Evolutionary conservation across 345 rosid species (phyloP).

Genomic region (Bretschneidera sinensis): DNA sequence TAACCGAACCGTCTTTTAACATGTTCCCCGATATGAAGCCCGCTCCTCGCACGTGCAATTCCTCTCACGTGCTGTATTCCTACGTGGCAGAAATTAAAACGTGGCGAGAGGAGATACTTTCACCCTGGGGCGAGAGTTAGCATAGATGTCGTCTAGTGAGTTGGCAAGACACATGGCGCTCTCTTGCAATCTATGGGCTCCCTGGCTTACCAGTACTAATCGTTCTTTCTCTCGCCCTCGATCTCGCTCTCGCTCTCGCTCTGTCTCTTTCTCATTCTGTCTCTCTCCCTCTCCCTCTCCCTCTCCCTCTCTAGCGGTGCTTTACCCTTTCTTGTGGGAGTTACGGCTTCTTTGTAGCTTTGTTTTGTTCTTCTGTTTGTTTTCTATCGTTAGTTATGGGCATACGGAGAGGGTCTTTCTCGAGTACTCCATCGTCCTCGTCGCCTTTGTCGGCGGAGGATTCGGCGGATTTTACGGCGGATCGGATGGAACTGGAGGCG

Average conservation of each 20-base stretch:
- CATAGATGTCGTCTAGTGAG: conserved; percentile 35
- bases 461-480: no score
- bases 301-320: conserved; percentile 23
- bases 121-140: no score
- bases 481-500: conserved; percentile 70
- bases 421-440: conserved; percentile 26
- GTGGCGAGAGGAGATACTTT: conserved; percentile 57
- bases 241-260: no score
- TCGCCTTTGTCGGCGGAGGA: conserved; percentile 18
- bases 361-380: no score
- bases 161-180: conserved; percentile 63
- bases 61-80: conserved; percentile 24
- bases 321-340: conserved; percentile 9
- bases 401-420: conserved; percentile 21
- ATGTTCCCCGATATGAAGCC: neutral
- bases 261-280: no score
- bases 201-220: conserved; percentile 24
- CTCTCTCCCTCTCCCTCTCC: no score
- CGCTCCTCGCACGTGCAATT: conserved; percentile 28
- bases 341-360: conserved; percentile 12
- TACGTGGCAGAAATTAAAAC: conserved; percentile 38
- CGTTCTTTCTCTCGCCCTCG: neutral
- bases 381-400: conserved; percentile 24
- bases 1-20: no score
- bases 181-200: conserved; percentile 32